phyloP scores from a whole-genome alignment of 2,329 filamentous ascomycete species.

The Xylariaceae sp. region DNA sequence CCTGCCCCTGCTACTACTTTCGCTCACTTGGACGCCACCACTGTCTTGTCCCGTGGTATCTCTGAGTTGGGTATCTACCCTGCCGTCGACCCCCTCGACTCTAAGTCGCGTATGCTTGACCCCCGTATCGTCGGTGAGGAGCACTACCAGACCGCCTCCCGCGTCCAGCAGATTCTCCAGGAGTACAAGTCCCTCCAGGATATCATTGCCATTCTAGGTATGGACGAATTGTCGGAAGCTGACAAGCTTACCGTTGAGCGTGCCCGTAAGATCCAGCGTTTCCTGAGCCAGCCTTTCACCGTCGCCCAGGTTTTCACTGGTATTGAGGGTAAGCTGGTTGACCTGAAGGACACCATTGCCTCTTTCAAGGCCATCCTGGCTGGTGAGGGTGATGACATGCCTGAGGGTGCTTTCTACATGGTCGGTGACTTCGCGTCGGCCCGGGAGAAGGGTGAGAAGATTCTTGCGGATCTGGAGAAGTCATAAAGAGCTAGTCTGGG shows the following conservation, averaged over 20 bases:
- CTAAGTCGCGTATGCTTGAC: conserved; percentile 99
- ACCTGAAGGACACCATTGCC: conserved; percentile 96
- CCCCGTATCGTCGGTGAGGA: conserved; percentile 98
- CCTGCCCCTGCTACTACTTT: conserved; percentile 99
- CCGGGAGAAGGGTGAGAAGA: conserved; percentile 98
- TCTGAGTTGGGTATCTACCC: conserved; percentile 99
- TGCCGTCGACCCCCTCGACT: conserved; percentile 98
- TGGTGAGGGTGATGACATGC: conserved; percentile 94
- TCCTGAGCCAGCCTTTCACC: conserved; percentile 99
- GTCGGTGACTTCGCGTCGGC: conserved; percentile 95
- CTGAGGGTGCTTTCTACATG: conserved; percentile 97
- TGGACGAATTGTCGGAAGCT: conserved; percentile 99
- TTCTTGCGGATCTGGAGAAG: conserved; percentile 89
- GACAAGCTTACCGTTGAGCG: conserved; percentile 99
- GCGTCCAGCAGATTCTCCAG: conserved; percentile 99
- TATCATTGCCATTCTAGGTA: conserved; percentile 99
- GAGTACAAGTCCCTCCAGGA: conserved; percentile 99
- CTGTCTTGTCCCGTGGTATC: conserved; percentile 99
- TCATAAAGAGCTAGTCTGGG: conserved; percentile 51
- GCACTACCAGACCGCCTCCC: conserved; percentile 93
- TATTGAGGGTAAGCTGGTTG: conserved; percentile 96
- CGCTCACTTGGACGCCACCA: conserved; percentile 99
- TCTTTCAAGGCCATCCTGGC: conserved; percentile 97
- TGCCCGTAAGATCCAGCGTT: conserved; percentile 99
- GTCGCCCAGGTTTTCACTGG: conserved; percentile 82